Conservation (phyloP, 257 asterid species). For the Rhazya stricta region DNA sequence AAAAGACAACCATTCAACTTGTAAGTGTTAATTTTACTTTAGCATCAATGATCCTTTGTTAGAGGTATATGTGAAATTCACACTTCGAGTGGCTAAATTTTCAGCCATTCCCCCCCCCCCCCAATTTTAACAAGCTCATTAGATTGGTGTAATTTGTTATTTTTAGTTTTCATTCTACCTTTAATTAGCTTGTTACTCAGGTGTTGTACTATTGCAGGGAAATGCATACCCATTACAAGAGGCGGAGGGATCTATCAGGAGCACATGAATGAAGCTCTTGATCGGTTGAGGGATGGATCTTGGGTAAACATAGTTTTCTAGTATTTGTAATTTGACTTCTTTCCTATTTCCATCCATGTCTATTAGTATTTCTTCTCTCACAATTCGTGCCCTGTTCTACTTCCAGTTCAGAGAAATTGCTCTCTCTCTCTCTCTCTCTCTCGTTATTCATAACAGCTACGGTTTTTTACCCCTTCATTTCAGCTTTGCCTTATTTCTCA, state of each 20-base stretch:
- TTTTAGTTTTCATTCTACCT: neutral
- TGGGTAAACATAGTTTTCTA: conserved; percentile 54
- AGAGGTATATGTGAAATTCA: neutral
- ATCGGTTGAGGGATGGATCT: conserved; percentile 70
- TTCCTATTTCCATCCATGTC: neutral
- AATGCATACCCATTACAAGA: conserved; percentile 91
- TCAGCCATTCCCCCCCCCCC: neutral
- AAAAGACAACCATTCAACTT: neutral
- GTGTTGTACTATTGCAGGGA: conserved; percentile 51
- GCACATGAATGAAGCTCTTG: conserved; percentile 96
- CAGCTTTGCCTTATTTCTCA: neutral
- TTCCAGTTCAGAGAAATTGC: neutral
- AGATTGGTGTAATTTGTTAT: neutral
- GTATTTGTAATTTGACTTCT: conserved; percentile 3
- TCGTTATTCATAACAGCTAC: neutral
- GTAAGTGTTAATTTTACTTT: too few relatives aligned
- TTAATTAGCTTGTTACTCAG: conserved; percentile 11
- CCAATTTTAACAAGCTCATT: neutral
- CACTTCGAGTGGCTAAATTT: neutral
- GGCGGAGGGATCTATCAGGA: conserved; percentile 97
- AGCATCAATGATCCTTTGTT: neutral
- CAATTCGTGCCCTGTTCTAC: neutral
- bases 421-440: neutral
- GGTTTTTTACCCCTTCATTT: conserved; percentile 6
- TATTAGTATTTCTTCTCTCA: neutral